Percentiles rank a stretch among this genome's conserved stretches.
phyloP scores from a whole-genome alignment of 176 grass and related monocot genomes.

The Lolium multiflorum region DNA sequence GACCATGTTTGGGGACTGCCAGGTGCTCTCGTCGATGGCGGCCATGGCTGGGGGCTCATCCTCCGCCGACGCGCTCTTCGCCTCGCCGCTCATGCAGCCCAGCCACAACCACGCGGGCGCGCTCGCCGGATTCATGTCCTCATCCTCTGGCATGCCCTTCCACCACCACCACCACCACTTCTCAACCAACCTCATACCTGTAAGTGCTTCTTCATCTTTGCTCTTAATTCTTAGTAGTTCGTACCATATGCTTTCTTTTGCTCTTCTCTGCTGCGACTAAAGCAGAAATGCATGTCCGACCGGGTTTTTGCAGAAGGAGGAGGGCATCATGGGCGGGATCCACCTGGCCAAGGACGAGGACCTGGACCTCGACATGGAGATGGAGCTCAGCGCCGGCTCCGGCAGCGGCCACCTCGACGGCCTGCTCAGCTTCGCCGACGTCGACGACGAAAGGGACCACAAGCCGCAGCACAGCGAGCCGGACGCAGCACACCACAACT shows the following conservation, averaged over 20 bases:
- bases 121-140: conserved; percentile 67
- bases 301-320: conserved; percentile 64
- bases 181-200: conserved; percentile 48
- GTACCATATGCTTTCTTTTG: too few relatives aligned
- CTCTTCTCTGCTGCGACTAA: neutral
- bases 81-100: conserved; percentile 66
- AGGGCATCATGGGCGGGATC: conserved; percentile 51
- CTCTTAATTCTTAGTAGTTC: too few relatives aligned
- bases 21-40: conserved; percentile 85
- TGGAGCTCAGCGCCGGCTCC: conserved; percentile 77
- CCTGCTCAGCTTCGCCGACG: conserved; percentile 74
- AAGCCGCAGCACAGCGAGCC: conserved; percentile 49
- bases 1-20: conserved; percentile 96
- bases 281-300: neutral
- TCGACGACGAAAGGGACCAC: conserved; percentile 67
- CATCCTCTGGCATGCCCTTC: conserved; percentile 72
- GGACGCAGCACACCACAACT: neutral
- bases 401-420: conserved; percentile 84
- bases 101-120: conserved; percentile 49
- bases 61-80: conserved; percentile 69
- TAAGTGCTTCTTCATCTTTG: conserved; percentile 34
- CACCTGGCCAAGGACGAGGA: conserved; percentile 81
- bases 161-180: conserved; percentile 71
- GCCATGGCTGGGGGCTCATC: conserved; percentile 47
- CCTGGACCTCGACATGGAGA: conserved; percentile 62